Evolutionary conservation across 2,329 filamentous ascomycete species (phyloP).

Genomic region (Exophiala mesophila): DNA sequence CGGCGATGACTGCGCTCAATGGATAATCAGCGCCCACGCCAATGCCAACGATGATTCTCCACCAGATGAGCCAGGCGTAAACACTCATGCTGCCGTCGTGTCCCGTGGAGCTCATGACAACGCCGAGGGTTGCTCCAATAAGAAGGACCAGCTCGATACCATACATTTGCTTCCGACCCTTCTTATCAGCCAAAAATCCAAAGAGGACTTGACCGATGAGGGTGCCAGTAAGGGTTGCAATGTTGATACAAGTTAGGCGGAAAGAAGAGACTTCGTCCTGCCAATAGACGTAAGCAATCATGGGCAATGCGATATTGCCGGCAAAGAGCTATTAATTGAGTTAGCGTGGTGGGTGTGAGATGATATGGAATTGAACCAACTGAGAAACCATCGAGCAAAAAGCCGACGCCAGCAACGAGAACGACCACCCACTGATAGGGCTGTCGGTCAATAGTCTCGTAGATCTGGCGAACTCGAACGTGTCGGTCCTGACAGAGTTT

Average conservation of each 20-base stretch:
- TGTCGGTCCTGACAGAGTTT: conserved; percentile 34
- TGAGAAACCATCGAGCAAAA: conserved; percentile 46
- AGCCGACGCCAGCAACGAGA: conserved; percentile 46
- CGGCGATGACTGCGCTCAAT: conserved; percentile 61
- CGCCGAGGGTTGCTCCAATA: conserved; percentile 43
- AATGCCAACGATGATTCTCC: conserved; percentile 45
- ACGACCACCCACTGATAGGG: conserved; percentile 41
- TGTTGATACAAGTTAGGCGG: conserved; percentile 40
- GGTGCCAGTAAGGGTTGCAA: conserved; percentile 44
- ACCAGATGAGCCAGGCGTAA: conserved; percentile 44
- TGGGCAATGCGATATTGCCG: conserved; percentile 47
- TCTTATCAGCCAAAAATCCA: conserved; percentile 44
- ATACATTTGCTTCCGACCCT: conserved; percentile 49
- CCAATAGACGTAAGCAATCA: conserved; percentile 48
- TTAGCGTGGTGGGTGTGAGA: conserved; percentile 23
- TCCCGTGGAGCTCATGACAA: conserved; percentile 44
- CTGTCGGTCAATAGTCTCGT: conserved; percentile 42
- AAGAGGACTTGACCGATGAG: conserved; percentile 46
- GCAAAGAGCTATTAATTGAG: conserved; percentile 37
- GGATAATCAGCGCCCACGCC: conserved; percentile 67
- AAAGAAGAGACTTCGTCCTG: conserved; percentile 33
- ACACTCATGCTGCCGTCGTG: conserved; percentile 41
- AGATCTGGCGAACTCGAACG: conserved; percentile 41
- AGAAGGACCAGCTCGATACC: conserved; percentile 46
- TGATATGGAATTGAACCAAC: conserved; percentile 23